Evolutionary conservation across 805 yeast species (phyloP).

Genomic region (Kurtzmaniella cleridarum): DNA sequence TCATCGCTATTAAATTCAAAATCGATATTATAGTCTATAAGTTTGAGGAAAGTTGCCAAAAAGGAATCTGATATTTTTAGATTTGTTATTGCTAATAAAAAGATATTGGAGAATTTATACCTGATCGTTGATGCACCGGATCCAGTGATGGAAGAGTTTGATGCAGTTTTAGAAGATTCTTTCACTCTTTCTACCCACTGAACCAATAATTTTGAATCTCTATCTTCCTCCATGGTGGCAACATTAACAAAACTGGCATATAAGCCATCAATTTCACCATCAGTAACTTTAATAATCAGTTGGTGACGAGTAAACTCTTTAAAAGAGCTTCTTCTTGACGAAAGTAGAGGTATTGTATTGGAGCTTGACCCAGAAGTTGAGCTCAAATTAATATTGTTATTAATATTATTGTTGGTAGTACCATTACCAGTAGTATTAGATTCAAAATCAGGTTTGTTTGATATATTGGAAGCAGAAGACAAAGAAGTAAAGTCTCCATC

Average conservation of each 20-base stretch:
- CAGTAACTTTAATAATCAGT: conserved; percentile 15
- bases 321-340: too few species aligned
- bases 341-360: conserved; percentile 1
- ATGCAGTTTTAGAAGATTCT: conserved; percentile 13
- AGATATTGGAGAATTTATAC: conserved; percentile 57
- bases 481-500: conserved; percentile 35
- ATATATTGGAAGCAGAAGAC: neutral
- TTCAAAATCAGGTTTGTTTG: conserved; percentile 1
- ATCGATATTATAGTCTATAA: conserved; percentile 46
- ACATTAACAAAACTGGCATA: conserved; percentile 64
- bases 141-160: neutral
- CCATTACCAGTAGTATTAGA: conserved; percentile 2
- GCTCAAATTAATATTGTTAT: too few species aligned
- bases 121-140: conserved; percentile 8
- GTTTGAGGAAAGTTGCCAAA: conserved; percentile 43
- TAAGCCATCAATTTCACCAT: conserved; percentile 58
- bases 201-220: conserved; percentile 29
- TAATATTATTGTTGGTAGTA: conserved; percentile 1
- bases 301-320: neutral
- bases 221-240: conserved; percentile 35
- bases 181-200: conserved; percentile 37
- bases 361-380: neutral
- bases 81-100: conserved; percentile 61
- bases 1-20: conserved; percentile 61
- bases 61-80: conserved; percentile 62